These are phyloP conservation scores for Aspergillus coremiiformis DNA, from an alignment of 495 filamentous ascomycete species.

Conservation along the genomic window DNA sequence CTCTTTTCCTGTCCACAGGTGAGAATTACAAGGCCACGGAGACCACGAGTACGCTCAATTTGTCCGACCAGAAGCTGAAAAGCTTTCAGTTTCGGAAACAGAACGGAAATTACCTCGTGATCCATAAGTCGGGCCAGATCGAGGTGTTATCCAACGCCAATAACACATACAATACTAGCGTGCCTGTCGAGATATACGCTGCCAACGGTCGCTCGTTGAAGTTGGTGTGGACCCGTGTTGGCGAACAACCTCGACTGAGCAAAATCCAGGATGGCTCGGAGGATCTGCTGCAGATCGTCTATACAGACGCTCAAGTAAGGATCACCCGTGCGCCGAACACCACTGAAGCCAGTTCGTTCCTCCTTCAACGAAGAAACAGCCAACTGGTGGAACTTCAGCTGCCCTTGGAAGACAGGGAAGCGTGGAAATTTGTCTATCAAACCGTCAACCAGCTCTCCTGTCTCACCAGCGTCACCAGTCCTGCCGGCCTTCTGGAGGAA, in stretches of 20 bases:
- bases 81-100: neutral
- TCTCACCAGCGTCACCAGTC: neutral
- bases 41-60: neutral
- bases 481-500: neutral
- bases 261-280: slow-evolving; percentile 2
- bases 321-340: neutral
- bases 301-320: neutral
- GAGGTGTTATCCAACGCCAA: slow-evolving; percentile 1
- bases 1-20: neutral
- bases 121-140: neutral
- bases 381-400: neutral
- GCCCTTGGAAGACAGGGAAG: neutral
- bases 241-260: slow-evolving; percentile 2
- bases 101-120: neutral
- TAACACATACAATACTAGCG: neutral
- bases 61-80: slow-evolving; percentile 8
- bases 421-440: slow-evolving; percentile 2
- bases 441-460: neutral
- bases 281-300: neutral
- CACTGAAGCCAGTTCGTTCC: neutral
- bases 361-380: neutral
- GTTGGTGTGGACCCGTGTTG: neutral
- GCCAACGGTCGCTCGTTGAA: slow-evolving; percentile 1
- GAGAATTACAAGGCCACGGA: slow-evolving; percentile 3
- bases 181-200: neutral